Base-by-base conservation (phyloP, 306 rosid species). In the Canavalia gladiata region DNA sequence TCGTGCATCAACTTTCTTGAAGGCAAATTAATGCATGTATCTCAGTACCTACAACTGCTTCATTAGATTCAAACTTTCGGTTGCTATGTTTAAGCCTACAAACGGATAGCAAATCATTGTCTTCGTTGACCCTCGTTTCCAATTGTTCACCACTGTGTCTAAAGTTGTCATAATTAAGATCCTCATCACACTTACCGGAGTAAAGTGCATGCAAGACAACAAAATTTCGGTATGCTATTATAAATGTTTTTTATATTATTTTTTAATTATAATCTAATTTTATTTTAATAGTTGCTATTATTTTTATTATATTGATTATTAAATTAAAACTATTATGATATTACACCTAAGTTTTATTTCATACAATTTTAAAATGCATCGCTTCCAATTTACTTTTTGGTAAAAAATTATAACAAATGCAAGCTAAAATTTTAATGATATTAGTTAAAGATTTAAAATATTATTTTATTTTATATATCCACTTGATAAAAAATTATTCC, bases 1-100 rank as follows among this genome's bases (percentile, higher is more conserved):
- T 74, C 74, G 69, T 84, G 90, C 79, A 28, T 68, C 75, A 57
- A 79, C 82, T 85, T 82, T 84, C 62, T 77, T 81, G 76, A 50
- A 41, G 56, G 5, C 73, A 63, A 83, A 80, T 88, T 82, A 82
- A 57, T 68, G 76, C 75, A 74, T 41, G 25, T 12, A 73, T 58
- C 47, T 78, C 8, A 79, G 37, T 5, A 57, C 60, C 76, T 54
- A 72, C 28, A 11, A 43, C 35, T 57, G 65, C 51, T 37, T 69
- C 52, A 39, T 13, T 60, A 39, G 39, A 43, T 31, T n/a, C 34
- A 71, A 71, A 60, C 69, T 57, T 77, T 69, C 58, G 73, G 73
- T 68, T 67, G 39, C 39, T 42, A 0, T 66, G 71, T 67, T 50
- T 28, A 4, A 65, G 71, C 33, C 3, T 66, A 49, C 73, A 42